Base-by-base conservation (phyloP, 352 stramenopile genomes). In the Phytopythium vexans region DNA sequence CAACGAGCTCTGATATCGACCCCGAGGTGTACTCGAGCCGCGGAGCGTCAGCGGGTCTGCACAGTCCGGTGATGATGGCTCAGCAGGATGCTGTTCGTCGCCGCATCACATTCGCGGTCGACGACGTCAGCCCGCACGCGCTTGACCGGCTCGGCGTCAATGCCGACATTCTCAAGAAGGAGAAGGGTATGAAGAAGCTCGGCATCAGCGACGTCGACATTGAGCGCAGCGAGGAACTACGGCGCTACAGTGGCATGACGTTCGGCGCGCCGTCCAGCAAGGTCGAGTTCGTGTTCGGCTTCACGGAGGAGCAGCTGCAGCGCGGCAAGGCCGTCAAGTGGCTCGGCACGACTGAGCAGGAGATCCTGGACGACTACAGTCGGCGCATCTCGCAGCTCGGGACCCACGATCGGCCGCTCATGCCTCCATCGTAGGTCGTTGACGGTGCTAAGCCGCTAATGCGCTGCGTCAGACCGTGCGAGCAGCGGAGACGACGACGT, bases 111-210 rank as follows among this genome's bases (percentile, higher is more conserved):
- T 66, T 62, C 42, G 62, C 62, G 8, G 51, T 53, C 9, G 49
- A 72, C 37, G 56, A 66, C 7, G 45, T 86, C 49, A 83, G 72
- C 53, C 70, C 48, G 15, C 72, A 83, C 47, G 71, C 74, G 2
- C 60, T 87, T 6, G 70, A 81, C 49, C 71, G 72, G 37, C 72
- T 87, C 35, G 78, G 78, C 33, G 76, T 89, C n/a, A 79, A 78
- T 41, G 8, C 58, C 0, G 77, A 86, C 32, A 82, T 84, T 7
- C 56, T 88, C 56, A 80, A 78, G 53, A 81, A 86, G 34, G 78
- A 89, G 50, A 89, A 87, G 32, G 73, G 74, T 21, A 87, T 89
- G 78, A 84, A 87, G 59, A 89, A 89, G 54, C 63, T 89, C 31
- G 76, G 78, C 8, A 86, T 87, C 57, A 86, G 68, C 48, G 78